Conservation (phyloP, 2,329 filamentous ascomycete species). For the Cladobotryum mycophilum region DNA sequence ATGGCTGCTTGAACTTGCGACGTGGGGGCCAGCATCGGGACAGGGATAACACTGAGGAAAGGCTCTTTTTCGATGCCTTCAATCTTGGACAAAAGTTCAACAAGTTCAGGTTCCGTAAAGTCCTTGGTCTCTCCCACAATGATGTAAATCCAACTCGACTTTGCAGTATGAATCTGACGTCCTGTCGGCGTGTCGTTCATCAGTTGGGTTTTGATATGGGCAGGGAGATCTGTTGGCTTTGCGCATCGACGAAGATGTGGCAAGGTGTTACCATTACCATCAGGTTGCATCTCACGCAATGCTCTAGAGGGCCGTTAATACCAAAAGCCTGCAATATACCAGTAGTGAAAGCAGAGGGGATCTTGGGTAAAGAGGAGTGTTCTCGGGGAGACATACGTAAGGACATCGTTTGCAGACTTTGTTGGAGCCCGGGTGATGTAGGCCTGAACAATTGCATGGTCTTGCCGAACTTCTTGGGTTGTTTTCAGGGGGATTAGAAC, state of each 20-base stretch:
- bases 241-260: conserved; percentile 71
- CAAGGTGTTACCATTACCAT: conserved; percentile 57
- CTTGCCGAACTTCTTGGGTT: conserved; percentile 54
- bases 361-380: background rate
- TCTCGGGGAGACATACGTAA: conserved; percentile 41
- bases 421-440: conserved; percentile 68
- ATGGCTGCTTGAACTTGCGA: conserved; percentile 67
- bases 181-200: conserved; percentile 53
- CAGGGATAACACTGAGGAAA: conserved; percentile 57
- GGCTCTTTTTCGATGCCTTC: conserved; percentile 47
- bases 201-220: conserved; percentile 55
- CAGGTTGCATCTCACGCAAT: conserved; percentile 49
- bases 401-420: conserved; percentile 63
- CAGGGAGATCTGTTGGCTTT: conserved; percentile 62
- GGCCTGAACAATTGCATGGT: conserved; percentile 53
- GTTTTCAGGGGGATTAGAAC: conserved; percentile 59
- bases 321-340: background rate
- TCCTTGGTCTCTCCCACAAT: conserved; percentile 46
- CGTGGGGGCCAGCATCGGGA: conserved; percentile 68
- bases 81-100: conserved; percentile 38
- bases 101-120: conserved; percentile 49
- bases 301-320: conserved; percentile 35
- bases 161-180: conserved; percentile 52
- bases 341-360: too few species aligned
- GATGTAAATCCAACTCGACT: conserved; percentile 56